Base-by-base conservation (phyloP, 805 yeast genomes). In the Saccharomycodes ludwigii region DNA sequence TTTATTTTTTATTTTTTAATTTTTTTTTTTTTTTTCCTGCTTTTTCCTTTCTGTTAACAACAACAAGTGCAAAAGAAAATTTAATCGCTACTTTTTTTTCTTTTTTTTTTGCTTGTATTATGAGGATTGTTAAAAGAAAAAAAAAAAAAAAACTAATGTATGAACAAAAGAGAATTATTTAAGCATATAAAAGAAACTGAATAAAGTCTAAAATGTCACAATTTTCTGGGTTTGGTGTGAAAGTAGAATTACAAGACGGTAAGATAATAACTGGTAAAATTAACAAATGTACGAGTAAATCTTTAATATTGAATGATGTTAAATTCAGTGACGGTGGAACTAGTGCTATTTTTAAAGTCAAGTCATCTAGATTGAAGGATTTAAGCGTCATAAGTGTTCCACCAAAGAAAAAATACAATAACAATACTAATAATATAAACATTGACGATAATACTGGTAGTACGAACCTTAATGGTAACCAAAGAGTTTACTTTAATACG, bases 181-280 rank as follows among this genome's bases (percentile, higher is more conserved):
- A n/a, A n/a, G n/a, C n/a, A n/a, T n/a, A n/a, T n/a, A n/a, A n/a
- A n/a, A n/a, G n/a, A n/a, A n/a, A n/a, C n/a, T n/a, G n/a, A n/a
- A n/a, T n/a, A n/a, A 30, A 31, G 15, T n/a, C n/a, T n/a, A n/a
- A n/a, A n/a, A 55, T 53, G 56, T 51, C 54, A 6, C 65, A 66
- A 27, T 66, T 67, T 40, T 46, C 58, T 8, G 73, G 72, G 1
- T 69, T 60, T 35, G 62, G 58, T 11, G 63, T 69, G 13, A 64
- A 62, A 35, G 44, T 69, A 9, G 54, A 51, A 19, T 50, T 69
- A 32, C 61, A 63, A 36, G 65, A 60, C 27, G 60, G 61, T n/a
- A 49, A 52, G 17, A 40, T 46, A 13, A 55, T 67, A 19, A 43
- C 45, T 29, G 68, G 72, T 12, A 45, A 46, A n/a, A 58, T 63